Evolutionary conservation across 2,329 filamentous ascomycete genomes (phyloP).

Genomic region (Geosmithia morbida): DNA sequence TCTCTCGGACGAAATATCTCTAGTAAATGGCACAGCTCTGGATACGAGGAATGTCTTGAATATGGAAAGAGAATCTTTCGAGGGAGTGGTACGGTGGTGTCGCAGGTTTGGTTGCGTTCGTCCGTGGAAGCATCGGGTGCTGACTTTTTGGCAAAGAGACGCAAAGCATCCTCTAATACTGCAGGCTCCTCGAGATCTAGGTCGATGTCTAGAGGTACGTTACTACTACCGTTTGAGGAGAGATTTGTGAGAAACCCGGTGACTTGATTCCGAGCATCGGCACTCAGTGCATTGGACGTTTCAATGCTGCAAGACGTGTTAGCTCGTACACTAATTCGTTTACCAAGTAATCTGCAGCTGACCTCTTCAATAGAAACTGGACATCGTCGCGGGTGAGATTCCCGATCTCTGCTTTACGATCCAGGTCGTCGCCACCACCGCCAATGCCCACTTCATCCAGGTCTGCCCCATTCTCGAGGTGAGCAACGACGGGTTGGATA

Average conservation of each 20-base stretch:
- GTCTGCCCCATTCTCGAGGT: slow-evolving; percentile 42
- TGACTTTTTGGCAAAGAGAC: slow-evolving; percentile 1
- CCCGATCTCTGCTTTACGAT: slow-evolving; percentile 52
- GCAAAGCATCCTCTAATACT: slow-evolving; percentile 1
- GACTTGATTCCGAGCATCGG: background rate
- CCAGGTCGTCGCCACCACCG: slow-evolving; percentile 64
- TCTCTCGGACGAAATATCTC: slow-evolving; percentile 56
- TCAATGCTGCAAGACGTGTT: background rate
- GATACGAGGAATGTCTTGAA: slow-evolving; percentile 77
- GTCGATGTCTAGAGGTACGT: slow-evolving; percentile 9
- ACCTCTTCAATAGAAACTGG: slow-evolving; percentile 28
- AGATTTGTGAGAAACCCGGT: slow-evolving; percentile 1
- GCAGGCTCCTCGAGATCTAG: background rate
- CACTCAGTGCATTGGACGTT: background rate
- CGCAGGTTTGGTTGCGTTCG: background rate
- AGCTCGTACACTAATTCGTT: background rate
- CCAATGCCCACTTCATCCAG: slow-evolving; percentile 64
- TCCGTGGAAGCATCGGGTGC: background rate
- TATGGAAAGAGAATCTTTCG: slow-evolving; percentile 56
- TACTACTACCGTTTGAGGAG: background rate
- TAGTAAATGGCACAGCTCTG: slow-evolving; percentile 61
- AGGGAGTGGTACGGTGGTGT: slow-evolving; percentile 14
- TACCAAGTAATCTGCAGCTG: slow-evolving; percentile 4
- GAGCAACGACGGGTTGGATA: slow-evolving; percentile 66
- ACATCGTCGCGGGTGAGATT: slow-evolving; percentile 38